Percentiles rank a stretch among this genome's conserved stretches.
Conservation (phyloP, 306 rosid genomes). For the Mimosa bimucronata region DNA sequence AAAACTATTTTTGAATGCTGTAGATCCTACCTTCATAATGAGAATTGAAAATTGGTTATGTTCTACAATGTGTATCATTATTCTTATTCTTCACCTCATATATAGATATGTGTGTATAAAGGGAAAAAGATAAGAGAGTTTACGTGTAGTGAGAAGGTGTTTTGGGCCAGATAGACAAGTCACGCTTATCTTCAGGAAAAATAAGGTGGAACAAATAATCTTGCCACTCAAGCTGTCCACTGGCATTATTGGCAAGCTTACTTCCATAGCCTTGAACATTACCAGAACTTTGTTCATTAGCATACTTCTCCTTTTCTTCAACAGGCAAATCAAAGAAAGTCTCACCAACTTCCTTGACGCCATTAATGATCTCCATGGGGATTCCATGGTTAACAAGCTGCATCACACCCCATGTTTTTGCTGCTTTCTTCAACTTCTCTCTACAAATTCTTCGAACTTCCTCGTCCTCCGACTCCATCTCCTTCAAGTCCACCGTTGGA, state of each 20-base stretch:
- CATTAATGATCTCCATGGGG: constrained; percentile 47
- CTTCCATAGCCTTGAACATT: constrained; percentile 85
- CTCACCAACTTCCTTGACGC: constrained; percentile 54
- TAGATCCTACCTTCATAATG: too few relatives aligned
- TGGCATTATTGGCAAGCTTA: constrained; percentile 69
- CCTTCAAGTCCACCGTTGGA: constrained; percentile 72
- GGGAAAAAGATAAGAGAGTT: neutral
- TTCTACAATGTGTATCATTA: neutral
- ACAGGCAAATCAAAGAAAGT: constrained; percentile 56
- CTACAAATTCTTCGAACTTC: constrained; percentile 49
- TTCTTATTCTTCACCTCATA: neutral
- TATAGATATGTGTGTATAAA: too few relatives aligned
- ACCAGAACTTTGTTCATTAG: constrained; percentile 61
- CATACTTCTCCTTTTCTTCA: constrained; percentile 75
- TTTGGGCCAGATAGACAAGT: constrained; percentile 76
- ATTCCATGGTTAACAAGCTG: constrained; percentile 80
- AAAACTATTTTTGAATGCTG: too few relatives aligned
- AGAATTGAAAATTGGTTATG: too few relatives aligned
- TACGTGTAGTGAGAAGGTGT: constrained; percentile 63
- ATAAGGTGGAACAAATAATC: constrained; percentile 78
- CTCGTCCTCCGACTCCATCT: constrained; percentile 52
- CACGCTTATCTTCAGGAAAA: constrained; percentile 70
- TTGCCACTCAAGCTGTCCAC: constrained; percentile 83
- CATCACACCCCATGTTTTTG: constrained; percentile 87
- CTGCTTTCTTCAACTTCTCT: constrained; percentile 63